Evolutionary conservation across 768 basidiomycete genomes (phyloP).

Genomic region (Russula foetens): DNA sequence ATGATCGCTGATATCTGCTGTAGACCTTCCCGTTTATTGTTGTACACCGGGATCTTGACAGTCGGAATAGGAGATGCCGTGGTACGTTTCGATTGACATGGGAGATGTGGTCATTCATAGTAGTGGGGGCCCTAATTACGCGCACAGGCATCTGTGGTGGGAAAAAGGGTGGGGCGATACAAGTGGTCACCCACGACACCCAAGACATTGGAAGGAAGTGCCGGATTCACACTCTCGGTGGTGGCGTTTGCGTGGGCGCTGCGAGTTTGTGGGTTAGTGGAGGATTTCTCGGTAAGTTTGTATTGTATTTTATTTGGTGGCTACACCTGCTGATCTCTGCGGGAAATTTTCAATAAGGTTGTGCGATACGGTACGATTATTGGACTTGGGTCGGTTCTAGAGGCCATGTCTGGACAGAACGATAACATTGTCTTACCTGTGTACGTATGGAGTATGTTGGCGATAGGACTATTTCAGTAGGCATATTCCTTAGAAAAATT

Average conservation of each 20-base stretch:
- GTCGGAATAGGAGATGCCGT: slow-evolving; percentile 92
- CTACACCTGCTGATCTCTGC: slow-evolving; percentile 15
- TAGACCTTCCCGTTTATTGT: slow-evolving; percentile 43
- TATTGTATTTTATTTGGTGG: not conserved
- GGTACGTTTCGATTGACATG: slow-evolving; percentile 37
- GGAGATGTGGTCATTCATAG: not conserved
- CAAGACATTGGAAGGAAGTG: slow-evolving; percentile 90
- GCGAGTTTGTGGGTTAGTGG: slow-evolving; percentile 59
- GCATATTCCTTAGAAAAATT: not conserved
- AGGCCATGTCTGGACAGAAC: slow-evolving; percentile 92
- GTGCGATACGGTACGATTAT: slow-evolving; percentile 57
- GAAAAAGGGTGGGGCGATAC: slow-evolving; percentile 70
- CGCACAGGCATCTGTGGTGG: slow-evolving; percentile 81
- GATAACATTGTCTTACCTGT: slow-evolving; percentile 96
- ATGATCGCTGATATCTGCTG: not conserved
- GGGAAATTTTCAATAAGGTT: slow-evolving; percentile 35
- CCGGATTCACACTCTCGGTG: slow-evolving; percentile 71
- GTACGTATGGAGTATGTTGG: slow-evolving; percentile 85
- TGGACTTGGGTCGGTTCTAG: slow-evolving; percentile 62
- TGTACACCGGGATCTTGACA: slow-evolving; percentile 80
- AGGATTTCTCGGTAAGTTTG: slow-evolving; percentile 65
- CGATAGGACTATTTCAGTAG: slow-evolving; percentile 3
- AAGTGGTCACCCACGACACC: slow-evolving; percentile 78
- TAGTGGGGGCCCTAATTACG: not conserved
- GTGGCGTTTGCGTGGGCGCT: slow-evolving; percentile 62